These are phyloP conservation scores for Cytospora leucostoma DNA, from an alignment of 2,329 filamentous ascomycete genomes.

Conservation along the genomic window DNA sequence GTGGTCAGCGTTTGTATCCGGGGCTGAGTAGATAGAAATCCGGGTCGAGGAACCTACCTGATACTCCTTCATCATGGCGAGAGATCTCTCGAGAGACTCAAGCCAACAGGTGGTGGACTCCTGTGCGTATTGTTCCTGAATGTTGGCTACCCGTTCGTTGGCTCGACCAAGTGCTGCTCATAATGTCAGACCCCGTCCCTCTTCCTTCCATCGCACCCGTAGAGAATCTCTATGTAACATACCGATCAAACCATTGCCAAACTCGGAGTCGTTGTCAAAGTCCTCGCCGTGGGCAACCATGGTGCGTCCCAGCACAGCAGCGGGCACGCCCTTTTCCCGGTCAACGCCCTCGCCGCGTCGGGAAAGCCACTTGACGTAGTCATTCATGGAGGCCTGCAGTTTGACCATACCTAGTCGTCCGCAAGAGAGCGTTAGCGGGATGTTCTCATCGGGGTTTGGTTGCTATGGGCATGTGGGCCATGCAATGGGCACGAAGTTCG, in stretches of 20 bases:
- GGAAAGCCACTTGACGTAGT: slow-evolving; percentile 84
- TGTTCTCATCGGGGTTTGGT: neutral
- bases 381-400: slow-evolving; percentile 80
- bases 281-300: slow-evolving; percentile 92
- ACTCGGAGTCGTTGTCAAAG: slow-evolving; percentile 87
- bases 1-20: neutral
- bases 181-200: neutral
- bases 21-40: neutral
- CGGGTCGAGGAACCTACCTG: slow-evolving; percentile 60
- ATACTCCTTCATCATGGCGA: slow-evolving; percentile 97
- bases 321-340: slow-evolving; percentile 81
- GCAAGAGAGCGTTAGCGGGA: neutral
- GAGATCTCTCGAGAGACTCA: slow-evolving; percentile 84
- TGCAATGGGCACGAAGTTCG: too few species aligned
- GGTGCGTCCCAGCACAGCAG: slow-evolving; percentile 76
- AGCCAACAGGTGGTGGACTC: slow-evolving; percentile 83
- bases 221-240: slow-evolving; percentile 36
- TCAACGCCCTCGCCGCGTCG: slow-evolving; percentile 78
- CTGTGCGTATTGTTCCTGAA: slow-evolving; percentile 80
- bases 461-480: too few species aligned
- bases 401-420: slow-evolving; percentile 78
- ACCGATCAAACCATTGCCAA: slow-evolving; percentile 81
- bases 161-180: slow-evolving; percentile 71
- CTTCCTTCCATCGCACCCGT: neutral
- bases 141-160: slow-evolving; percentile 82